A percentile compares a stretch with the other conserved stretches of the same genome.
Evolutionary conservation across 169 alveolate genomes (phyloP).

Genomic region (Plasmodium gonderi): DNA sequence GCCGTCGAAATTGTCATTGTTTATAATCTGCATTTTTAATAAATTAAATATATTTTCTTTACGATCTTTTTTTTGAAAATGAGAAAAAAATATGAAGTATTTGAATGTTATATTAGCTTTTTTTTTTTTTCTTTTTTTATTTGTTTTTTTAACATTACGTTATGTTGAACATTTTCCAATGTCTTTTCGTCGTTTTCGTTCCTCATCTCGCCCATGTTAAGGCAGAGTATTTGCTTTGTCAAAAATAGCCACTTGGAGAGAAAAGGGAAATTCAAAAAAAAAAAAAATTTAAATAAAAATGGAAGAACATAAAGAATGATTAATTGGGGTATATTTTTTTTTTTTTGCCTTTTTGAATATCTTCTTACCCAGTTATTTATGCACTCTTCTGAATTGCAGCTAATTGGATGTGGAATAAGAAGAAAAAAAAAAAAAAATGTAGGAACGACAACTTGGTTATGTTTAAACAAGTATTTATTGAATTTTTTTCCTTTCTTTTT

Average conservation of each 20-base stretch:
- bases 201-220: slow-evolving; percentile 56
- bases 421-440: background rate
- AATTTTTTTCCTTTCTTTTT: background rate
- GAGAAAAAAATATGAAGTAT: background rate
- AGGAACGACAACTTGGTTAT: background rate
- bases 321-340: background rate
- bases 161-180: slow-evolving; percentile 42
- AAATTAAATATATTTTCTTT: background rate
- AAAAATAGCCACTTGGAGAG: slow-evolving; percentile 48
- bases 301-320: background rate
- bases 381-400: slow-evolving; percentile 52
- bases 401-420: background rate
- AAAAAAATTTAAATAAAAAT: background rate
- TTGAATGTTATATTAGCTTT: background rate
- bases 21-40: slow-evolving; percentile 17
- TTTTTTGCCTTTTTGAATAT: background rate
- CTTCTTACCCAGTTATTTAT: slow-evolving; percentile 61
- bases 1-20: slow-evolving; percentile 59
- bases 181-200: slow-evolving; percentile 54
- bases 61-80: background rate
- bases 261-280: background rate
- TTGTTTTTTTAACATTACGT: slow-evolving; percentile 1
- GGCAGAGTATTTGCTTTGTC: slow-evolving; percentile 72
- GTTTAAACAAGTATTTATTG: background rate
- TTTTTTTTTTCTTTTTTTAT: background rate